Evolutionary conservation across 2,329 filamentous ascomycete species (phyloP), one percentile per base, ranked within the genome.

Genomic region (Stagonosporopsis cucurbitacearum): DNA sequence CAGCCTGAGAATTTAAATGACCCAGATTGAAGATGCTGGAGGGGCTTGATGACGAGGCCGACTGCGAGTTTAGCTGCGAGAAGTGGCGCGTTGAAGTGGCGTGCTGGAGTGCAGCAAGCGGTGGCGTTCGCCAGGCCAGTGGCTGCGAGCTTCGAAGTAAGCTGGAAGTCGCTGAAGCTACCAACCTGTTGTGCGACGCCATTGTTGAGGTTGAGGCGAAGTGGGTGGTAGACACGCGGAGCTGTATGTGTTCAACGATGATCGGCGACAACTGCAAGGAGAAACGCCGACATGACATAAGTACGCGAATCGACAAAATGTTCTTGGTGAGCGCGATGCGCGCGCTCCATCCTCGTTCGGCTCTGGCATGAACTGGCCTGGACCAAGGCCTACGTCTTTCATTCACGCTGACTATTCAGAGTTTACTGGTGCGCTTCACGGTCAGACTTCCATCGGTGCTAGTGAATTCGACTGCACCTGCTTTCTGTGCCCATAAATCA

Each of bases 101-200:
- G 30, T 46, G 53, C 53, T 69, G 40, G 45, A 63, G 57, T 46
- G 64, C 59, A 55, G 63, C 60, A 23, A 67, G 47, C n/a, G 66
- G 62, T 26, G 58, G 51, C 62, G 53, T 57, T 42, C 63, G 57
- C 33, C 61, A 56, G 32, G 56, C 54, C 19, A 63, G 61, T 22
- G 63, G 50, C 23, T 63, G 59, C 33, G 70, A 67, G 35, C 59
- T 52, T 47, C 65, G 60, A 39, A 70, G 57, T 52, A 74, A 44
- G 41, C 59, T 62, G 41, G 69, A 70, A 53, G 66, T 68, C 52
- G 67, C 68, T 7, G 61, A 70, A 65, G 69, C 70, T 49, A 57
- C 65, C 64, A 73, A 62, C 50, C 70, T 65, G 59, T 65, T 71
- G 64, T 62, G 68, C 61, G 71, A 72, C 59, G 72, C 70, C 72